Evolutionary conservation across 371 early-diverging fungal species (phyloP).

Genomic region (Rhizopus arrhizus): DNA sequence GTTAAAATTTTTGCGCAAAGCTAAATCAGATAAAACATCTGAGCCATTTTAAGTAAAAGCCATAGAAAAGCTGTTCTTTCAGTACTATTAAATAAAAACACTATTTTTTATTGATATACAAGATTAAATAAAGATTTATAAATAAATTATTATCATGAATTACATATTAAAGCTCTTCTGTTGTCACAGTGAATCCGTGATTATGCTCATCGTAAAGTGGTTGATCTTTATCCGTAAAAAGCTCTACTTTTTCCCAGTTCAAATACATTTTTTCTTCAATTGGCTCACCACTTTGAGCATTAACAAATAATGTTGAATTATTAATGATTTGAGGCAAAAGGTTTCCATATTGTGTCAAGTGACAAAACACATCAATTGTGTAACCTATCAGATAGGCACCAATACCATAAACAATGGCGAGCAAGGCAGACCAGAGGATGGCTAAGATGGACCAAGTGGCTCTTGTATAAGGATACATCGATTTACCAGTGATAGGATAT

Average conservation of each 20-base stretch:
- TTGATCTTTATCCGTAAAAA: not conserved
- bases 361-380: slow-evolving; percentile 14
- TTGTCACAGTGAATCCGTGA: slow-evolving; percentile 7
- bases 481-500: not conserved
- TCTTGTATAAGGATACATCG: slow-evolving; percentile 16
- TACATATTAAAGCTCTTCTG: slow-evolving; percentile 2
- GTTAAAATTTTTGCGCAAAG: too few species aligned
- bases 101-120: too few species aligned
- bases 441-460: slow-evolving; percentile 10
- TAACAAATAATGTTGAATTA: slow-evolving; percentile 16
- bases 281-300: slow-evolving; percentile 1
- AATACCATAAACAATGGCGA: slow-evolving; percentile 11
- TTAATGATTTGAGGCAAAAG: slow-evolving; percentile 17
- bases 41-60: too few species aligned
- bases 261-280: slow-evolving; percentile 7
- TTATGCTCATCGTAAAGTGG: not conserved
- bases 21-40: too few species aligned
- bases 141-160: too few species aligned
- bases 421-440: slow-evolving; percentile 12
- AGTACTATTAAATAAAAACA: too few species aligned
- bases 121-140: too few species aligned
- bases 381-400: slow-evolving; percentile 25
- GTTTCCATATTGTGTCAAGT: slow-evolving; percentile 6
- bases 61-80: too few species aligned
- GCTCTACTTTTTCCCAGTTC: slow-evolving; percentile 2